Conservation (phyloP, 192 early-diverging fungal genomes). For the Geranomyces michiganensis region DNA sequence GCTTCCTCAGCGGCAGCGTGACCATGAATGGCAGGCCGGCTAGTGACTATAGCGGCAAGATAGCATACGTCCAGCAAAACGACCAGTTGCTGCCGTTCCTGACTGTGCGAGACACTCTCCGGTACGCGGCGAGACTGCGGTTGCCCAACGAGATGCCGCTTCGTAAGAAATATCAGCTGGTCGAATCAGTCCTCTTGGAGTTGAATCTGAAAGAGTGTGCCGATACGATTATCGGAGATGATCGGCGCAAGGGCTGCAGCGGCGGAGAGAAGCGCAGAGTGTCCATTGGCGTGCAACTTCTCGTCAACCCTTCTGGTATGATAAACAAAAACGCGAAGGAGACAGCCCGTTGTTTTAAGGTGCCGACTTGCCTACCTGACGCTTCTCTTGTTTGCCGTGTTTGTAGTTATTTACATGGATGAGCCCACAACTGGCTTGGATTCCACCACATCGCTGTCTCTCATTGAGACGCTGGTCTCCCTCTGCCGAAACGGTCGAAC, state of each 20-base stretch:
- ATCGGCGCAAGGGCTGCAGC: slow-evolving; percentile 62
- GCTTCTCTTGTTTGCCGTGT: too few species aligned
- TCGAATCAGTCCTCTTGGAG: slow-evolving; percentile 48
- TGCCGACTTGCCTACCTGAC: slow-evolving; percentile 49
- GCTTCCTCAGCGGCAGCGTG: slow-evolving; percentile 69
- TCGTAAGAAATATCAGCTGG: slow-evolving; percentile 37
- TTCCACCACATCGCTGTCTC: slow-evolving; percentile 64
- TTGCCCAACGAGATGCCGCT: slow-evolving; percentile 38
- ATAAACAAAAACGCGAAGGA: too few species aligned
- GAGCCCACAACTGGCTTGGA: slow-evolving; percentile 60
- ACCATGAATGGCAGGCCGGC: slow-evolving; percentile 72
- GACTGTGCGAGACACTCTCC: slow-evolving; percentile 45
- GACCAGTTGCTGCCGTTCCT: slow-evolving; percentile 52
- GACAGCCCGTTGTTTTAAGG: slow-evolving; percentile 60
- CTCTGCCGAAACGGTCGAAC: slow-evolving; percentile 48
- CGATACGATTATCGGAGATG: slow-evolving; percentile 23
- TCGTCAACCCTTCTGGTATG: slow-evolving; percentile 55
- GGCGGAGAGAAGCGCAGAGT: slow-evolving; percentile 88
- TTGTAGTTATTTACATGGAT: background rate
- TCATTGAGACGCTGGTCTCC: slow-evolving; percentile 59
- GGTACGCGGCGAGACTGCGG: slow-evolving; percentile 44
- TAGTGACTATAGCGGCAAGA: slow-evolving; percentile 29
- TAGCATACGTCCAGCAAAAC: slow-evolving; percentile 54
- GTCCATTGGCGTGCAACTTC: slow-evolving; percentile 83
- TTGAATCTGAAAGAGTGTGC: slow-evolving; percentile 53